Evolutionary conservation across 1,139 yeast species (phyloP), one percentile per base, ranked within the genome.

Genomic region (Saccharomyces hybrid): DNA sequence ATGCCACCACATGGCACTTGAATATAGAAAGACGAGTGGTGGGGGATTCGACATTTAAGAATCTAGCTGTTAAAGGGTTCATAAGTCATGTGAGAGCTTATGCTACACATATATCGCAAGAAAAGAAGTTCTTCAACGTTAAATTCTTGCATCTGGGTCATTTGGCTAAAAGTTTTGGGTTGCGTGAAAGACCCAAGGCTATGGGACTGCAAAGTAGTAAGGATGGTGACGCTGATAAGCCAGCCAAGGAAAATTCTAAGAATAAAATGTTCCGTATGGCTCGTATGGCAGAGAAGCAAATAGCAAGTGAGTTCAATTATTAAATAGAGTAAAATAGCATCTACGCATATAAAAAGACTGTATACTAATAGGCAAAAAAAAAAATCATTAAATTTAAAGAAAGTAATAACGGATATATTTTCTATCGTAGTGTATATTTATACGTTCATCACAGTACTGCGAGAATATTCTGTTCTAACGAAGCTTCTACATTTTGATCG

Each of bases 1-100:
- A 88, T 66, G 99, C 97, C 2, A 93, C 99, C 0, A 89, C 96
- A 1, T 91, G 96, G 95, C 99, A 93, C 70, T 76, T 93, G 62
- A 84, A 86, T 55, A 80, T 89, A 14, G 99, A 93, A 73, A 77
- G 97, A 67, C 86, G 96, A 86, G 75, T 91, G 32, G 72, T 93
- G 50, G 95, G 83, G 62, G 88, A 87, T 62, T 72, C 78, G 1
- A 71, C 74, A 0, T 79, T 79, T 11, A 85, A 83, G 54, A 82
- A 80, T 24, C 66, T 76, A 14, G 96, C 96, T 0, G 78, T 80
- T 14, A 81, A 83, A 64, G 98, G 88, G 1, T 93, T 88, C 67
- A 82, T 87, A 8, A 86, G 96, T 58, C 98, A 93, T 70, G 77
- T 93, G 47, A 79, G 98, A 66, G 99, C 99, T 0, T 93, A 93